Percentiles rank a stretch among this genome's conserved stretches.
Evolutionary conservation across 257 asterid genomes (phyloP).

Genomic region (Przewalskia tangutica): DNA sequence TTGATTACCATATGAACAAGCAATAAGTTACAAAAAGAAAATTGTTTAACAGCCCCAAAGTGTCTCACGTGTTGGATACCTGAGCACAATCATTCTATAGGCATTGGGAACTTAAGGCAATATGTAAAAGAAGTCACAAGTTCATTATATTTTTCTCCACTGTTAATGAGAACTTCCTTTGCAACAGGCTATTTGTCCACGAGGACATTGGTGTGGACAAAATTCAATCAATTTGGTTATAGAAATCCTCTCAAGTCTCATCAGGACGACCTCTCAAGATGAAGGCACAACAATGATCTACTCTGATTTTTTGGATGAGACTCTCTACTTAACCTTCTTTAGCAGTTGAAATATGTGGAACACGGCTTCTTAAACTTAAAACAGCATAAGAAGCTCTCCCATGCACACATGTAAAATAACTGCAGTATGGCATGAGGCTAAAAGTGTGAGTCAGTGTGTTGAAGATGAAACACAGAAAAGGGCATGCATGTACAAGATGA

Average conservation of each 20-base stretch:
- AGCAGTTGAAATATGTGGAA: background rate
- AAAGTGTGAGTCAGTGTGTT: background rate
- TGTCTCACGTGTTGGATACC: background rate
- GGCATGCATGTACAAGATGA: background rate
- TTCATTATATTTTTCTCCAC: background rate
- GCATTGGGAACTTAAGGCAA: background rate
- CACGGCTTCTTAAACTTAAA: background rate
- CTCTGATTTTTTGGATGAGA: background rate
- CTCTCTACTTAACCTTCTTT: background rate
- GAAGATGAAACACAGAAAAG: background rate
- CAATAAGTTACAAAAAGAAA: background rate
- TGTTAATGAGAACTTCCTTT: background rate
- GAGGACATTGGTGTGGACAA: background rate
- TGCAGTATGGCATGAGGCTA: background rate
- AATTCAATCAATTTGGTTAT: background rate
- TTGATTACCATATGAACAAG: background rate
- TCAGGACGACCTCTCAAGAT: background rate
- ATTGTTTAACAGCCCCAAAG: background rate
- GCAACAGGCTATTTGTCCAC: background rate
- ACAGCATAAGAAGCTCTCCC: background rate
- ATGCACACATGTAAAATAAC: background rate
- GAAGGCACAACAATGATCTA: background rate
- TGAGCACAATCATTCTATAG: background rate
- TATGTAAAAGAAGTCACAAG: background rate
- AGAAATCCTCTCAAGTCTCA: background rate